Percentiles rank a stretch among this genome's conserved stretches.
phyloP scores from a whole-genome alignment of 2,329 filamentous ascomycete genomes.

The Sporothrix variecibatus region DNA sequence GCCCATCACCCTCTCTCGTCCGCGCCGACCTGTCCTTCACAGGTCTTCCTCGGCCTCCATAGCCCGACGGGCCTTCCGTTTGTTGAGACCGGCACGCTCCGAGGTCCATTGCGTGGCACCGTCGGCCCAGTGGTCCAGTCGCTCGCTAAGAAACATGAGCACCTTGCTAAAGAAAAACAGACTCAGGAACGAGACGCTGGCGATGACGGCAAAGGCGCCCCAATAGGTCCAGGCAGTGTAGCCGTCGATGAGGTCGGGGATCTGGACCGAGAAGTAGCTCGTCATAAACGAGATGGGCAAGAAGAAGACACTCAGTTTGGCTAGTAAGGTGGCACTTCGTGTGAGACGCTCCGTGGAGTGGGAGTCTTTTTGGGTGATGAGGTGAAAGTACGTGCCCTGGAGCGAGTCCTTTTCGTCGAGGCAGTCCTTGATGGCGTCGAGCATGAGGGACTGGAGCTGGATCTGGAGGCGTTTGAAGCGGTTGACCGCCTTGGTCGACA shows the following conservation, averaged over 20 bases:
- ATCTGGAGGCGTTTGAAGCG: slow-evolving; percentile 62
- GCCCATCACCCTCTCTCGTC: not conserved
- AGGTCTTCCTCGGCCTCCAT: slow-evolving; percentile 14
- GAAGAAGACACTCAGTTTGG: slow-evolving; percentile 75
- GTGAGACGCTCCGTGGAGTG: slow-evolving; percentile 71
- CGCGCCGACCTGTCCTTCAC: not conserved
- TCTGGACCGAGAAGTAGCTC: slow-evolving; percentile 70
- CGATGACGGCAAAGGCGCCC: slow-evolving; percentile 65
- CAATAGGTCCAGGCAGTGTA: slow-evolving; percentile 68
- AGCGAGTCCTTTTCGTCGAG: slow-evolving; percentile 70
- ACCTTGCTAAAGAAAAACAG: slow-evolving; percentile 56
- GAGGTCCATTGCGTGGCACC: slow-evolving; percentile 10
- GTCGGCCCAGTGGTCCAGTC: slow-evolving; percentile 40
- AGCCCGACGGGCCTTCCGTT: not conserved
- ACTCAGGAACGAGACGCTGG: slow-evolving; percentile 58
- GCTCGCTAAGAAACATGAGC: slow-evolving; percentile 50
- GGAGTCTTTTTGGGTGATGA: slow-evolving; percentile 75
- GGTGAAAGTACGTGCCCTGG: slow-evolving; percentile 75
- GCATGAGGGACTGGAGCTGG: slow-evolving; percentile 60
- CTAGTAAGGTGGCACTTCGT: slow-evolving; percentile 69
- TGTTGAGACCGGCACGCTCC: not conserved
- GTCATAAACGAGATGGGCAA: slow-evolving; percentile 75
- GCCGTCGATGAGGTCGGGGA: slow-evolving; percentile 55
- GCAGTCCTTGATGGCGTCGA: slow-evolving; percentile 63
- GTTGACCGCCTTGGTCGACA: slow-evolving; percentile 52